phyloP scores from a whole-genome alignment of 805 yeast species.

The Metschnikowia picachoensis region DNA sequence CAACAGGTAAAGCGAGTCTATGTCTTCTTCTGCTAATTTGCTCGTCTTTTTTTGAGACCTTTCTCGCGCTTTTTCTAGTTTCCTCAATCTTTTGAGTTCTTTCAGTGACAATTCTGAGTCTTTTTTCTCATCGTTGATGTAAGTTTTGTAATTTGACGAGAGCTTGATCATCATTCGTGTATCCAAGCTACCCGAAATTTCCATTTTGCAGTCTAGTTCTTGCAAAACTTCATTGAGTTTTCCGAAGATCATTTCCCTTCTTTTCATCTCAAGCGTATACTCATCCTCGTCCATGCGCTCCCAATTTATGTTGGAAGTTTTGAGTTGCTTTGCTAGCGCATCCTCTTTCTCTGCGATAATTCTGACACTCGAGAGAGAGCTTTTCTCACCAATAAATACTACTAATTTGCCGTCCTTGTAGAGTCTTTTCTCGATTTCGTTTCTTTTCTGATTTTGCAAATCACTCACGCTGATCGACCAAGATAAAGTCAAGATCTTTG shows the following conservation, averaged over 20 bases:
- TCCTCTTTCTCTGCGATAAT: constrained; percentile 14
- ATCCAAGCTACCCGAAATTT: constrained; percentile 26
- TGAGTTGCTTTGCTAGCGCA: constrained; percentile 8
- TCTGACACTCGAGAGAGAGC: constrained; percentile 15
- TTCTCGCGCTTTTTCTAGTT: constrained; percentile 16
- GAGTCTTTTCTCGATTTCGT: constrained; percentile 45
- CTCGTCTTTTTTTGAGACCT: constrained; percentile 17
- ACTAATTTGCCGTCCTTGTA: constrained; percentile 41
- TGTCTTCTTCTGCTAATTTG: constrained; percentile 27
- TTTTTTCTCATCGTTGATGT: constrained; percentile 3
- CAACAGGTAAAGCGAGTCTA: constrained; percentile 38
- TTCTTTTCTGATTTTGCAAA: constrained; percentile 47
- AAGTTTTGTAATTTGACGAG: constrained; percentile 6
- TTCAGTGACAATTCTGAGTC: constrained; percentile 12
- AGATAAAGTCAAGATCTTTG: constrained; percentile 47
- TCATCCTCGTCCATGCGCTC: constrained; percentile 17
- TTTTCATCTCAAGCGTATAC: constrained; percentile 18
- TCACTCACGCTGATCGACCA: constrained; percentile 58
- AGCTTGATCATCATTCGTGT: constrained; percentile 23
- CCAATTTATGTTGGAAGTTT: constrained; percentile 7
- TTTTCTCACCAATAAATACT: constrained; percentile 23
- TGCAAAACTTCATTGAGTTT: constrained; percentile 25
- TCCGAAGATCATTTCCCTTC: constrained; percentile 29
- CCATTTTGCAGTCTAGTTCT: constrained; percentile 28
- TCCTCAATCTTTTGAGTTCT: constrained; percentile 17